phyloP scores from a whole-genome alignment of 2,329 filamentous ascomycete genomes.

The Arthrobotrys iridis region DNA sequence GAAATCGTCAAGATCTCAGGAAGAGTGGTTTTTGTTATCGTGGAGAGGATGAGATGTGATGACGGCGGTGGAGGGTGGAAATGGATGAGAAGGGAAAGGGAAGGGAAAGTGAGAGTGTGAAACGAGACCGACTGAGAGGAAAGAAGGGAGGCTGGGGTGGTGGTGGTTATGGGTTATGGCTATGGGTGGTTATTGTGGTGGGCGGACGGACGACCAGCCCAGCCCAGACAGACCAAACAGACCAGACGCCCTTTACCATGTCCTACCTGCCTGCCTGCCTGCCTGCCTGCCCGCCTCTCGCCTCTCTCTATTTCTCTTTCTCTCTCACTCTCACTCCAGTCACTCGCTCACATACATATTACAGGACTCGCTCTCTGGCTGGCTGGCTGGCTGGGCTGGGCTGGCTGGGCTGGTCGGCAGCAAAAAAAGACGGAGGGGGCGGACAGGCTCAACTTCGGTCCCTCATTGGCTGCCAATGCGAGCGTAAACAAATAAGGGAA shows the following conservation, averaged over 20 bases:
- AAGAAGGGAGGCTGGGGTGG: constrained; percentile 48
- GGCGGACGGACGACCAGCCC: too few relatives aligned
- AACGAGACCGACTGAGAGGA: constrained; percentile 11
- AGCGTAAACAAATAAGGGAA: constrained; percentile 52
- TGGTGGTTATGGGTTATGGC: too few relatives aligned
- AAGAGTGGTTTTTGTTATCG: constrained; percentile 15
- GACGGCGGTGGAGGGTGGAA: constrained; percentile 43
- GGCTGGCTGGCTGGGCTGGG: background rate
- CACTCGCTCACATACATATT: background rate
- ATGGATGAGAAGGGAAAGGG: constrained; percentile 46
- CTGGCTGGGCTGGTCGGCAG: too few relatives aligned
- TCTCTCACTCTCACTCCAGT: too few relatives aligned
- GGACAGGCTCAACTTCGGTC: too few relatives aligned
- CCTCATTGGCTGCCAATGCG: constrained; percentile 46
- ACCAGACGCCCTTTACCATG: too few relatives aligned
- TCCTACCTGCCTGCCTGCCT: background rate
- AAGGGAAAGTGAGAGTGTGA: constrained; percentile 12
- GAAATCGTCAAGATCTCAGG: constrained; percentile 36
- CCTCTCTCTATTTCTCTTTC: background rate
- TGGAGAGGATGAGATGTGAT: constrained; percentile 43
- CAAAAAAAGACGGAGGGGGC: too few relatives aligned
- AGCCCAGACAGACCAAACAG: too few relatives aligned
- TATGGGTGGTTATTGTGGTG: too few relatives aligned
- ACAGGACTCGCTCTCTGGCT: background rate
- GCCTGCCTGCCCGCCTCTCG: too few relatives aligned